Conservation (phyloP, 805 yeast species). For the Yarrowia divulgata region DNA sequence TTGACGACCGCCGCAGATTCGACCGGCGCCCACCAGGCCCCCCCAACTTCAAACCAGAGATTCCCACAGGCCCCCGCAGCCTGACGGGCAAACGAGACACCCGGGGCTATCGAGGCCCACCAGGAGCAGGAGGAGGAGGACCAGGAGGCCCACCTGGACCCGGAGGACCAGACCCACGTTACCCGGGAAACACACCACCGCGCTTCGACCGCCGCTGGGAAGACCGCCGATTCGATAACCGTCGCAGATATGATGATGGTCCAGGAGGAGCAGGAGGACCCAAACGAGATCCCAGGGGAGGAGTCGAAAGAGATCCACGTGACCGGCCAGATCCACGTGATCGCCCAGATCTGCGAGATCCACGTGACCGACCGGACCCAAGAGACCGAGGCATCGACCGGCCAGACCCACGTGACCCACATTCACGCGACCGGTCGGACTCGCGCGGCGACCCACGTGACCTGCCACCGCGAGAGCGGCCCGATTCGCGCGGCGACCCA, state of each 20-base stretch:
- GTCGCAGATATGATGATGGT: slow-evolving; percentile 7
- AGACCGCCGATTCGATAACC: slow-evolving; percentile 14
- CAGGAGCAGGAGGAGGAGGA: slow-evolving; percentile 20
- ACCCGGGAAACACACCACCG: slow-evolving; percentile 24
- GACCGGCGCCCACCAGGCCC: slow-evolving; percentile 38
- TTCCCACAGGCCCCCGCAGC: slow-evolving; percentile 33
- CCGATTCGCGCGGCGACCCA: background rate
- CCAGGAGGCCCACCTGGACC: slow-evolving; percentile 25
- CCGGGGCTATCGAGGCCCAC: slow-evolving; percentile 39
- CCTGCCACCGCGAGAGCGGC: background rate
- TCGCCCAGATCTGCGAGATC: background rate
- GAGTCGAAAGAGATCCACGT: background rate
- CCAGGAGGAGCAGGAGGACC: slow-evolving; percentile 6
- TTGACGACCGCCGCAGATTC: slow-evolving; percentile 33
- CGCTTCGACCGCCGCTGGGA: slow-evolving; percentile 30
- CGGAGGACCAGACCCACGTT: slow-evolving; percentile 10
- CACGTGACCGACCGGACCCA: background rate
- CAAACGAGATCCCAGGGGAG: background rate
- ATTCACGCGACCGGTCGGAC: slow-evolving; percentile 1
- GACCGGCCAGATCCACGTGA: background rate
- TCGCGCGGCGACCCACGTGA: slow-evolving; percentile 10
- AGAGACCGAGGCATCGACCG: background rate
- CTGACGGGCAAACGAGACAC: slow-evolving; percentile 40
- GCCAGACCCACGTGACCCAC: background rate
- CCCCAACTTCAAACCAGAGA: slow-evolving; percentile 18